Conservation (phyloP, 192 early-diverging fungal species). For the Podila minutissima region DNA sequence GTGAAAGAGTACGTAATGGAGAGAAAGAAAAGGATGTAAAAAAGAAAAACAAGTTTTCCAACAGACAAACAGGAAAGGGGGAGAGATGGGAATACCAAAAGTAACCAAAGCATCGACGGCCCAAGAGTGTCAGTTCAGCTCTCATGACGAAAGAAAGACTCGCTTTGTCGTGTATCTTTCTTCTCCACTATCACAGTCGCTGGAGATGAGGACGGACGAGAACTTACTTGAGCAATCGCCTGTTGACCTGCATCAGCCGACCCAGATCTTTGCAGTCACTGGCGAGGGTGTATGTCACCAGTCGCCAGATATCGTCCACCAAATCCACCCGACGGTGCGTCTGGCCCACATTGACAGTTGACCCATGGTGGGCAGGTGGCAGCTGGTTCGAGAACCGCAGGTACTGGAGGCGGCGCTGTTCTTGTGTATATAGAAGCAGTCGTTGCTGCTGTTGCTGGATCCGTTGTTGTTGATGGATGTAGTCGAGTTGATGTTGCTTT, state of each 20-base stretch:
- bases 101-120: no score
- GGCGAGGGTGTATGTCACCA: slow-evolving; percentile 33
- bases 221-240: slow-evolving; percentile 35
- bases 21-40: no score
- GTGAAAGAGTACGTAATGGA: no score
- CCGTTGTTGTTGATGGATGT: not conserved
- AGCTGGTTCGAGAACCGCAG: not conserved
- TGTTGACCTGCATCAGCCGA: slow-evolving; percentile 29
- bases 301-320: slow-evolving; percentile 40
- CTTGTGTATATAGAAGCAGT: not conserved
- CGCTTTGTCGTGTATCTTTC: no score
- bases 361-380: not conserved
- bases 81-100: no score
- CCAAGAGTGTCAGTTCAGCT: no score
- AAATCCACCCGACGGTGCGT: slow-evolving; percentile 9
- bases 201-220: no score
- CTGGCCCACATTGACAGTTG: not conserved
- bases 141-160: no score
- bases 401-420: not conserved
- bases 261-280: slow-evolving; percentile 32
- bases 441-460: not conserved
- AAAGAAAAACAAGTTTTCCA: no score
- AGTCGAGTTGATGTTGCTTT: slow-evolving; percentile 3
- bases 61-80: no score
- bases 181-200: no score